Evolutionary conservation across 1,139 yeast genomes (phyloP).

Genomic region (Chernovozyma aurita): DNA sequence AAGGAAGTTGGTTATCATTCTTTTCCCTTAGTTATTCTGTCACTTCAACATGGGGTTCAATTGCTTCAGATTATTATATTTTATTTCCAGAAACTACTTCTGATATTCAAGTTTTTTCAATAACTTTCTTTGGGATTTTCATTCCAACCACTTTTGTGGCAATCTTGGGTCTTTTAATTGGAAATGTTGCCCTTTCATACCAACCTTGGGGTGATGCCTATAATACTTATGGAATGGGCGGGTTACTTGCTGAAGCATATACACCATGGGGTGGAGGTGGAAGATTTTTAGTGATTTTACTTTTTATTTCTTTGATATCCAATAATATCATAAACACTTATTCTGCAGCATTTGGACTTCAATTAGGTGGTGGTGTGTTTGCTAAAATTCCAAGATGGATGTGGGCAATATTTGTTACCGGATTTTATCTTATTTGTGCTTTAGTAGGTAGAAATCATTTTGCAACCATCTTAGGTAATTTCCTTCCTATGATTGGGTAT

Average conservation of each 20-base stretch:
- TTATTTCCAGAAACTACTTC: slow-evolving; percentile 75
- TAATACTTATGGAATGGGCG: slow-evolving; percentile 67
- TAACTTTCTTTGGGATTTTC: slow-evolving; percentile 67
- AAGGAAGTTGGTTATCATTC: slow-evolving; percentile 70
- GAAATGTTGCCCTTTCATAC: slow-evolving; percentile 62
- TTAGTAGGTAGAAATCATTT: slow-evolving; percentile 75
- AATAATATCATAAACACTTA: slow-evolving; percentile 80
- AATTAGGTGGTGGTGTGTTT: slow-evolving; percentile 59
- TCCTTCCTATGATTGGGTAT: slow-evolving; percentile 91
- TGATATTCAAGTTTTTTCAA: slow-evolving; percentile 47
- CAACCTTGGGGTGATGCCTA: slow-evolving; percentile 59
- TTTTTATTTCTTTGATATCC: slow-evolving; percentile 71
- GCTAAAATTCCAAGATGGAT: slow-evolving; percentile 76
- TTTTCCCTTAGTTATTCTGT: slow-evolving; percentile 74
- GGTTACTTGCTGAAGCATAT: slow-evolving; percentile 64
- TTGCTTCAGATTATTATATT: slow-evolving; percentile 81
- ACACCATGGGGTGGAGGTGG: slow-evolving; percentile 79
- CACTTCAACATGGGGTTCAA: slow-evolving; percentile 88
- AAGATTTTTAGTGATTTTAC: slow-evolving; percentile 63
- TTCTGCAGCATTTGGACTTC: slow-evolving; percentile 79
- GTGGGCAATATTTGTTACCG: slow-evolving; percentile 65
- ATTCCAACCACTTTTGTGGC: slow-evolving; percentile 80
- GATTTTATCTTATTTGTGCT: slow-evolving; percentile 63
- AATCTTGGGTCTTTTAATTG: slow-evolving; percentile 65
- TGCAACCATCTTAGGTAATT: slow-evolving; percentile 74